Evolutionary conservation across 73 alveolate genomes (phyloP).

Genomic region (Effrenium voratum): DNA sequence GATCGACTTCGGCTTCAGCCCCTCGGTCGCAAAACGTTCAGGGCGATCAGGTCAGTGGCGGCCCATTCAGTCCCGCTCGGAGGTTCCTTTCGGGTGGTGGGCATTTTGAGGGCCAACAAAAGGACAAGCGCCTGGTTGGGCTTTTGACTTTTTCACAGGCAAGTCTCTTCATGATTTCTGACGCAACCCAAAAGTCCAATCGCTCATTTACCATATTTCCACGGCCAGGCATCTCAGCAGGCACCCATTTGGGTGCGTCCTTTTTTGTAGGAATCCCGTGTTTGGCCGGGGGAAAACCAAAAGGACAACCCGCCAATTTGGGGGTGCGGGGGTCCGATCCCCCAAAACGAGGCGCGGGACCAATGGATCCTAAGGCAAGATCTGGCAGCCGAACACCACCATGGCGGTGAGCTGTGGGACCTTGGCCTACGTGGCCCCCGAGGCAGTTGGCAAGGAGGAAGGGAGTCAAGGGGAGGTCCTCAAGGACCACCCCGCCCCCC

Average conservation of each 20-base stretch:
- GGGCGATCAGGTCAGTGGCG: not conserved
- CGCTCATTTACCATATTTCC: too few species aligned
- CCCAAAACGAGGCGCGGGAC: not conserved
- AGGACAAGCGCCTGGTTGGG: not conserved
- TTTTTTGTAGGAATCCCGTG: too few species aligned
- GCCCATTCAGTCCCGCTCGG: too few species aligned
- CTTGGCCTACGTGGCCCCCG: conserved; percentile 88
- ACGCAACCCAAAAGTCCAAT: too few species aligned
- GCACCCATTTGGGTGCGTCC: too few species aligned
- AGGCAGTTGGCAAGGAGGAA: not conserved
- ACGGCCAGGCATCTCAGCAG: too few species aligned
- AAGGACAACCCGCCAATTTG: too few species aligned
- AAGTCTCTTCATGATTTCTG: not conserved
- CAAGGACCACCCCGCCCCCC: not conserved
- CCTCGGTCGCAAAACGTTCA: not conserved
- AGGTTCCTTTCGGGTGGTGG: not conserved
- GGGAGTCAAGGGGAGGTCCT: not conserved
- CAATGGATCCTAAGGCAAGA: conserved; percentile 35
- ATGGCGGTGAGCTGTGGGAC: conserved; percentile 91
- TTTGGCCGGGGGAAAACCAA: too few species aligned
- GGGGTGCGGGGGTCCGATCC: too few species aligned
- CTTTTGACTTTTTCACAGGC: not conserved
- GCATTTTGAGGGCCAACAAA: not conserved
- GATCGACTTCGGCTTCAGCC: conserved; percentile 82
- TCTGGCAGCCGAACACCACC: conserved; percentile 86